These are phyloP conservation scores for Claviceps maximensis DNA, from an alignment of 2,329 filamentous ascomycete species.

Conservation along the genomic window DNA sequence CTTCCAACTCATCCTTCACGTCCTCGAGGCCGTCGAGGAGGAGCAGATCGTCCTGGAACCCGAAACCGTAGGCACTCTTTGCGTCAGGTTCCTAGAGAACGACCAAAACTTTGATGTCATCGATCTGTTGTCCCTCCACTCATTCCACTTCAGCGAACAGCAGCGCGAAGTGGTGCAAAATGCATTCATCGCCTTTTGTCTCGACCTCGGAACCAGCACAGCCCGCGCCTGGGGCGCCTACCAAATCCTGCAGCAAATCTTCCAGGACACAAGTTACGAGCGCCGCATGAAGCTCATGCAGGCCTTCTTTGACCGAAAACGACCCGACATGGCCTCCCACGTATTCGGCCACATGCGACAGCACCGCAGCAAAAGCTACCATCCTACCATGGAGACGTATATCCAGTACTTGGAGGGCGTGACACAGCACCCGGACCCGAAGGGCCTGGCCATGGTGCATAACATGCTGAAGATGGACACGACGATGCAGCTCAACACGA, in stretches of 20 bases:
- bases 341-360: slow-evolving; percentile 93
- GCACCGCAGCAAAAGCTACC: slow-evolving; percentile 46
- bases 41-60: slow-evolving; percentile 57
- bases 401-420: slow-evolving; percentile 65
- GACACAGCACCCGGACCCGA: slow-evolving; percentile 36
- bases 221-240: slow-evolving; percentile 52
- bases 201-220: slow-evolving; percentile 48
- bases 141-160: slow-evolving; percentile 53
- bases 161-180: slow-evolving; percentile 56
- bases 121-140: slow-evolving; percentile 67
- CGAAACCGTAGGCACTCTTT: slow-evolving; percentile 61
- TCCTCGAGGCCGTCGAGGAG: slow-evolving; percentile 61
- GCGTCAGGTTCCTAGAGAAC: slow-evolving; percentile 57
- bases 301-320: slow-evolving; percentile 62
- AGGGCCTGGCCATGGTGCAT: slow-evolving; percentile 63
- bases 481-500: slow-evolving; percentile 63
- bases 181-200: slow-evolving; percentile 54
- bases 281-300: slow-evolving; percentile 65
- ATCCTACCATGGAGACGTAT: slow-evolving; percentile 65
- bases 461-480: slow-evolving; percentile 92
- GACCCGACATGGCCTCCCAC: slow-evolving; percentile 72
- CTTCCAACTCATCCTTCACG: slow-evolving; percentile 57
- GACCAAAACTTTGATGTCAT: slow-evolving; percentile 69
- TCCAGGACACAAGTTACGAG: slow-evolving; percentile 50
- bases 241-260: slow-evolving; percentile 51